Evolutionary conservation across 345 rosid species (phyloP).

Genomic region (Salix udensis): DNA sequence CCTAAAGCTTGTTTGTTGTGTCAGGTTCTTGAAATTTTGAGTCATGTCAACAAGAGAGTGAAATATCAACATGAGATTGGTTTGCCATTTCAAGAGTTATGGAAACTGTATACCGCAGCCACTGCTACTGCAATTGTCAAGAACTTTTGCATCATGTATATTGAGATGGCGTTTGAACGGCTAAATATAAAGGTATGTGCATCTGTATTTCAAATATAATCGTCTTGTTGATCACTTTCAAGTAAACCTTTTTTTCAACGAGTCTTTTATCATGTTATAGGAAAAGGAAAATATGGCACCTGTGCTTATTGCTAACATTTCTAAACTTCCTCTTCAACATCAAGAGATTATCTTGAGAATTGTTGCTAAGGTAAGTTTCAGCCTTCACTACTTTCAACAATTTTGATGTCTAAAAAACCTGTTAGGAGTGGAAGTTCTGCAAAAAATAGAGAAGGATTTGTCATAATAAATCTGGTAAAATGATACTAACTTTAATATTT

Average conservation of each 20-base stretch:
- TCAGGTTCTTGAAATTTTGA: slow-evolving; percentile 91
- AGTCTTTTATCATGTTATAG: slow-evolving; percentile 32
- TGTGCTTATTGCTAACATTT: slow-evolving; percentile 52
- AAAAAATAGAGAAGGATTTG: too few species aligned
- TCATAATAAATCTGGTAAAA: too few species aligned
- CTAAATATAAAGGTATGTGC: slow-evolving; percentile 53
- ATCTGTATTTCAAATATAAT: not conserved
- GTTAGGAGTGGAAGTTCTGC: too few species aligned
- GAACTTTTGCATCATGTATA: slow-evolving; percentile 80
- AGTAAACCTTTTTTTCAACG: too few species aligned
- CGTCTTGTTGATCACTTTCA: too few species aligned
- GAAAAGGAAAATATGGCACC: slow-evolving; percentile 81
- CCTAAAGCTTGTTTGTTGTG: not conserved
- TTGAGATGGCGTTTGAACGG: slow-evolving; percentile 96
- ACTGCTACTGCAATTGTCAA: slow-evolving; percentile 68
- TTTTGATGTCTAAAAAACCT: not conserved
- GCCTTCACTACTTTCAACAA: not conserved
- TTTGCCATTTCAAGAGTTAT: slow-evolving; percentile 65
- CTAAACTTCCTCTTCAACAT: slow-evolving; percentile 76
- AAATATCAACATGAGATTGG: slow-evolving; percentile 74
- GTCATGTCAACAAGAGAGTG: slow-evolving; percentile 96
- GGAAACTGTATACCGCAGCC: slow-evolving; percentile 59
- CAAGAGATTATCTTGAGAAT: slow-evolving; percentile 80
- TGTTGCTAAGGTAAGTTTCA: slow-evolving; percentile 48
- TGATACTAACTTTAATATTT: too few species aligned